Evolutionary conservation across 306 rosid genomes (phyloP).

Genomic region (Vigna angularis): DNA sequence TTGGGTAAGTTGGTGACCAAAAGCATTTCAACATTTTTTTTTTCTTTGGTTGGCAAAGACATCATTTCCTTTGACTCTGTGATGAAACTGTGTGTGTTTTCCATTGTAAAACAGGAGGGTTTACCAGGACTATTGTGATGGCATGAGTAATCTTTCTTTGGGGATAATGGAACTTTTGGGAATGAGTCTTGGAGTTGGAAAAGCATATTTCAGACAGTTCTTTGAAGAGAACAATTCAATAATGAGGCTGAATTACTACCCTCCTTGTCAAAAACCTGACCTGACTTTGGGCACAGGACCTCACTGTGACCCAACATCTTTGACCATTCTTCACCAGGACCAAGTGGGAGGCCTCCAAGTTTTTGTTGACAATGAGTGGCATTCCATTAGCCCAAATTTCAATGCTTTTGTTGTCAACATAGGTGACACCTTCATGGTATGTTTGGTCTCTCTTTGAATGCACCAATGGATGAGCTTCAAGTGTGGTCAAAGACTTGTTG

Average conservation of each 20-base stretch:
- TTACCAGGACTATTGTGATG: conserved; percentile 81
- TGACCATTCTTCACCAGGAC: conserved; percentile 94
- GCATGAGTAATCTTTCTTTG: conserved; percentile 87
- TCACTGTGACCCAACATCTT: conserved; percentile 96
- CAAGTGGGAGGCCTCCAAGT: conserved; percentile 94
- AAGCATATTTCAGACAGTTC: conserved; percentile 64
- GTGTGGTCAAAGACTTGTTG: neutral
- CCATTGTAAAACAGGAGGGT: conserved; percentile 51
- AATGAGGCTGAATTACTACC: conserved; percentile 95
- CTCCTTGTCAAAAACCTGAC: conserved; percentile 90
- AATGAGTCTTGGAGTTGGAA: conserved; percentile 81
- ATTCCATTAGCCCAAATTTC: conserved; percentile 72
- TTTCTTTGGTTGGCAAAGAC: neutral
- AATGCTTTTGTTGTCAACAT: conserved; percentile 92
- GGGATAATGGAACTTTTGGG: conserved; percentile 95
- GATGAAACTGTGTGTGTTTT: conserved; percentile 18
- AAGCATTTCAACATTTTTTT: neutral
- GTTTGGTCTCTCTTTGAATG: conserved; percentile 12
- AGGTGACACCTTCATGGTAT: conserved; percentile 99
- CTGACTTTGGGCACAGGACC: conserved; percentile 94
- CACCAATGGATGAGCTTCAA: neutral
- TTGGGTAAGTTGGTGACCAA: conserved; percentile 63
- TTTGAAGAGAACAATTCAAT: conserved; percentile 80
- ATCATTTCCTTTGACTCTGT: neutral
- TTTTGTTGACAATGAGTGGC: conserved; percentile 85